Evolutionary conservation across 208 protist species (phyloP), one percentile per base, ranked within the genome.

Genomic region (Herpetomonas muscarum): DNA sequence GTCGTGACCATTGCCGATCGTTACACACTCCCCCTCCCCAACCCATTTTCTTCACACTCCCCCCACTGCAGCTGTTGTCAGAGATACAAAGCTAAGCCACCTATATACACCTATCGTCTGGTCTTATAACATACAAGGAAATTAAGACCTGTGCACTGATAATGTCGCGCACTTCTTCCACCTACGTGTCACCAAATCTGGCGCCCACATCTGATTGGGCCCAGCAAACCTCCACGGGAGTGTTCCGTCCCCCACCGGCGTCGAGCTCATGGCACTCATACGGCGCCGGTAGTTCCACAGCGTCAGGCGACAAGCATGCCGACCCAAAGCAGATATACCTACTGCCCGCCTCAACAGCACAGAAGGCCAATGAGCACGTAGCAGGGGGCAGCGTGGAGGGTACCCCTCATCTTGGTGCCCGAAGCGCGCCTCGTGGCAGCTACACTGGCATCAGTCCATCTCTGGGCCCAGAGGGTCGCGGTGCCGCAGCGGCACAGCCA

Each of bases 141-240:
- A n/a, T 2, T n/a, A 12, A 30, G 63, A 28, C 26, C 25, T 63
- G 44, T 58, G 50, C 41, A 26, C 26, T 55, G 46, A 29, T 50
- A 10, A 69, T 74, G 58, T 64, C 63, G 45, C 61, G 57, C 12
- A 72, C 59, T 5, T 76, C 61, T 22, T 76, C 74, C 0, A 68
- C 65, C 3, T 85, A 81, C 53, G 82, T 89, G 6, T 89, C 77
- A 29, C 82, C 78, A 26, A 81, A 64, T 39, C 64, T 89, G 7
- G 68, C 70, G 6, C 75, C 82, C 15, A 83, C 82, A 25, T 73
- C 69, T 3, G 74, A 71, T 13, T 89, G 81, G 81, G 65, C 64
- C 3, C 69, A 83, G 37, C 74, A 89, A 55, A 83, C 70, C 24
- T 75, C 75, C 9, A 85, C 81, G 0, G 82, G 82, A 12, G 63